A percentile compares a stretch with the other conserved stretches of the same genome.
Conservation (phyloP, 768 basidiomycete species). For the Collybiopsis luxurians region DNA sequence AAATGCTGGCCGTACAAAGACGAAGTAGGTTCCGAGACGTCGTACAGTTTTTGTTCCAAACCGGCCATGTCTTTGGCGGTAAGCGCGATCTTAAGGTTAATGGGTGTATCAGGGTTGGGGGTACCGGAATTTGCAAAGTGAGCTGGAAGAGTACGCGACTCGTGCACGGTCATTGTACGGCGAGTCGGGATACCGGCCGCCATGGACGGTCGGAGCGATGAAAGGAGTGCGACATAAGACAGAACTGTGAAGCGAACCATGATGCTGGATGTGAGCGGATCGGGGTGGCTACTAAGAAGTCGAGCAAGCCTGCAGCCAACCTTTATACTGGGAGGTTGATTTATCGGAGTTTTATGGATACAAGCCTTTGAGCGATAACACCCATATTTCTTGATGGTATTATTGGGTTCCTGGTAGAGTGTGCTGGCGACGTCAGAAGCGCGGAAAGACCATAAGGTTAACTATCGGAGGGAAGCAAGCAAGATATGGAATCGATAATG, state of each 20-base stretch:
- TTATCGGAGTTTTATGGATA: background rate
- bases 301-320: background rate
- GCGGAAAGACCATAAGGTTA: background rate
- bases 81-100: slow-evolving; percentile 36
- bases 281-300: background rate
- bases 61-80: slow-evolving; percentile 30
- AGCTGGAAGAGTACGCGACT: slow-evolving; percentile 19
- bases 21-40: slow-evolving; percentile 35
- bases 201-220: background rate
- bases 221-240: background rate
- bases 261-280: slow-evolving; percentile 2
- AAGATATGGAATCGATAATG: background rate
- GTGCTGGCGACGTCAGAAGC: background rate
- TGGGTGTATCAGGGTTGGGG: slow-evolving; percentile 23
- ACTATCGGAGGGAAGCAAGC: background rate
- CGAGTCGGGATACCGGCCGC: slow-evolving; percentile 5
- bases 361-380: background rate
- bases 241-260: slow-evolving; percentile 6
- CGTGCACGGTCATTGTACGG: slow-evolving; percentile 22
- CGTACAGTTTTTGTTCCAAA: slow-evolving; percentile 32
- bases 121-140: slow-evolving; percentile 25
- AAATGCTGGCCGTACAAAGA: slow-evolving; percentile 34
- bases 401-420: background rate
- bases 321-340: slow-evolving; percentile 3
- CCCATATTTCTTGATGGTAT: background rate